Evolutionary conservation across 345 rosid genomes (phyloP).

Genomic region (Euphorbia pulcherrima): DNA sequence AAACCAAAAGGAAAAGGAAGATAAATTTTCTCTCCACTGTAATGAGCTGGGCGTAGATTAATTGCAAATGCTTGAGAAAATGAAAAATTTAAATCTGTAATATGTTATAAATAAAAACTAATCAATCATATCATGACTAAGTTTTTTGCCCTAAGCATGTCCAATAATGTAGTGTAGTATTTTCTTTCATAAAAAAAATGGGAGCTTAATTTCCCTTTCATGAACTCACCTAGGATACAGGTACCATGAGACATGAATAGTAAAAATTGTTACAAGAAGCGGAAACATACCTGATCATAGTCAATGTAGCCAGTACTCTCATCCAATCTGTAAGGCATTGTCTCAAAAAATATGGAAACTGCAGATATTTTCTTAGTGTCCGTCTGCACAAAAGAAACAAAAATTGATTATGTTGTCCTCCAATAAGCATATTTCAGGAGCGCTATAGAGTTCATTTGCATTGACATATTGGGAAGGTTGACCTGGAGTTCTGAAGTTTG

Average conservation of each 20-base stretch:
- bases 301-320: constrained; percentile 96
- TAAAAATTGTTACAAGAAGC: neutral
- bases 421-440: neutral
- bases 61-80: neutral
- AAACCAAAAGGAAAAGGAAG: neutral
- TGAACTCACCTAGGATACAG: neutral
- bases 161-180: neutral
- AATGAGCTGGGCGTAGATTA: neutral
- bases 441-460: neutral
- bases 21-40: neutral
- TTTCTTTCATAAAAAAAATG: neutral
- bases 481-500: neutral
- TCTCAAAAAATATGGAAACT: constrained; percentile 96
- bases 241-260: neutral
- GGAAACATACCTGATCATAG: constrained; percentile 75
- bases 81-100: neutral
- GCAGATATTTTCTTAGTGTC: constrained; percentile 98
- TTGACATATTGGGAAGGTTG: neutral
- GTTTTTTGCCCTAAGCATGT: neutral
- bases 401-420: constrained; percentile 7
- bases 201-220: neutral
- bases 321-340: constrained; percentile 93
- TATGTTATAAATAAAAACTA: neutral
- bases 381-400: constrained; percentile 54
- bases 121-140: neutral